phyloP scores from a whole-genome alignment of 2,329 filamentous ascomycete species.

The Teratosphaeria pseudoeucalypti region DNA sequence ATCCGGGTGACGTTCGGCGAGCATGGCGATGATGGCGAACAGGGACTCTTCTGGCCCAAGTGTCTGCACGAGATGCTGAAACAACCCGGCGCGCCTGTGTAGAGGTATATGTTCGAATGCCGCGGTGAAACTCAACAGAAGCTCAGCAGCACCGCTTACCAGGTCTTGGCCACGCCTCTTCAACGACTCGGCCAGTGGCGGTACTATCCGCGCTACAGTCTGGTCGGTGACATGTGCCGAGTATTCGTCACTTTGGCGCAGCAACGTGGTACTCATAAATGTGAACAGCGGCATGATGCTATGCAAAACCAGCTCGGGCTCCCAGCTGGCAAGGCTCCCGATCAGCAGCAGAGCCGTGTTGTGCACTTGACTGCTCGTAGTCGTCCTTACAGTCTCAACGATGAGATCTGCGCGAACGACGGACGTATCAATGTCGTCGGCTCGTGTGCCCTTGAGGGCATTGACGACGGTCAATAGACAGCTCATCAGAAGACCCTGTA shows the following conservation, averaged over 20 bases:
- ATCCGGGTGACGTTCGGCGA: conserved; percentile 80
- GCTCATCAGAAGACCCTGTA: conserved; percentile 74
- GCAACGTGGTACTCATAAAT: conserved; percentile 86
- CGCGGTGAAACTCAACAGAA: conserved; percentile 90
- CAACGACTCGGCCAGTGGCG: conserved; percentile 77
- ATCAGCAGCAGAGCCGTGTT: conserved; percentile 83
- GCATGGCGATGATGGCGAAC: conserved; percentile 76
- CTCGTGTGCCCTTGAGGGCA: conserved; percentile 46
- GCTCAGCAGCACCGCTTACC: conserved; percentile 72
- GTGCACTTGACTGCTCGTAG: conserved; percentile 84
- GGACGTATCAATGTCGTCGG: conserved; percentile 56
- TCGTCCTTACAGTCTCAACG: conserved; percentile 87
- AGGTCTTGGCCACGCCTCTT: conserved; percentile 67
- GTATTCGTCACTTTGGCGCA: conserved; percentile 91
- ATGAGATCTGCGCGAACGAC: conserved; percentile 80
- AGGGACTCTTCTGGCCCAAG: conserved; percentile 79
- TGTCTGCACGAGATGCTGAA: conserved; percentile 73
- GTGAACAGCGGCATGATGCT: conserved; percentile 99
- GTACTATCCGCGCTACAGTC: conserved; percentile 88
- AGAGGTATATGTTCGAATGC: conserved; percentile 93
- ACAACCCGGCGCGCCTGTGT: conserved; percentile 72
- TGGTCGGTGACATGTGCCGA: conserved; percentile 90
- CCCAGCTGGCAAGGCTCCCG: conserved; percentile 73
- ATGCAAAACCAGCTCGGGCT: conserved; percentile 84
- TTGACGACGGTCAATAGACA: conserved; percentile 78